A percentile compares a stretch with the other conserved stretches of the same genome.
Conservation (phyloP, 73 alveolate species). For the Paramecium biaurelia region DNA sequence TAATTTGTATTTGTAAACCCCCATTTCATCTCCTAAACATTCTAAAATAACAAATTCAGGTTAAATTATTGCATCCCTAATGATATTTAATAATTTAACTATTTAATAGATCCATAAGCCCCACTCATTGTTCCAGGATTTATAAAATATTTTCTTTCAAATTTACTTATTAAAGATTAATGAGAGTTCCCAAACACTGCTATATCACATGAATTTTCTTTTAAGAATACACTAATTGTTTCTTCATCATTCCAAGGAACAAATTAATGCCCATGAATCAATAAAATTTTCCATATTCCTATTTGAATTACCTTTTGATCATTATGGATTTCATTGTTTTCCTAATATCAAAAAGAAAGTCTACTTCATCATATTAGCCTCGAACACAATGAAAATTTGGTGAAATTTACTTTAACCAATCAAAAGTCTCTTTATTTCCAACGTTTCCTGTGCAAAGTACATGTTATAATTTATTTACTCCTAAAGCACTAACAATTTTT, state of each 20-base stretch:
- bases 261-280: constrained; percentile 92
- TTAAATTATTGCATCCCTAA: constrained; percentile 29
- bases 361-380: constrained; percentile 90
- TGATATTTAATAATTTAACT: neutral
- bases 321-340: constrained; percentile 75
- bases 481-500: constrained; percentile 82
- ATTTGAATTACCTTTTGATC: constrained; percentile 76
- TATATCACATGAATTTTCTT: constrained; percentile 91
- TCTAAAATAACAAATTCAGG: constrained; percentile 77
- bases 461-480: constrained; percentile 83
- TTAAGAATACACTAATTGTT: constrained; percentile 82
- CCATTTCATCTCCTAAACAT: constrained; percentile 76
- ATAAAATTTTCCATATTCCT: constrained; percentile 88
- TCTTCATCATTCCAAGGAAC: constrained; percentile 98
- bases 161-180: constrained; percentile 78
- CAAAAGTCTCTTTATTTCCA: constrained; percentile 92
- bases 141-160: constrained; percentile 93
- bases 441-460: constrained; percentile 92
- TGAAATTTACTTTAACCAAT: constrained; percentile 80
- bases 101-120: constrained; percentile 73
- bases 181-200: constrained; percentile 93
- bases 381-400: constrained; percentile 84
- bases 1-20: constrained; percentile 71
- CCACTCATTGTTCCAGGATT: constrained; percentile 97
- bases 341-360: neutral